Conservation (phyloP, 2,329 filamentous ascomycete genomes). For the Hymenoscyphus linearis region DNA sequence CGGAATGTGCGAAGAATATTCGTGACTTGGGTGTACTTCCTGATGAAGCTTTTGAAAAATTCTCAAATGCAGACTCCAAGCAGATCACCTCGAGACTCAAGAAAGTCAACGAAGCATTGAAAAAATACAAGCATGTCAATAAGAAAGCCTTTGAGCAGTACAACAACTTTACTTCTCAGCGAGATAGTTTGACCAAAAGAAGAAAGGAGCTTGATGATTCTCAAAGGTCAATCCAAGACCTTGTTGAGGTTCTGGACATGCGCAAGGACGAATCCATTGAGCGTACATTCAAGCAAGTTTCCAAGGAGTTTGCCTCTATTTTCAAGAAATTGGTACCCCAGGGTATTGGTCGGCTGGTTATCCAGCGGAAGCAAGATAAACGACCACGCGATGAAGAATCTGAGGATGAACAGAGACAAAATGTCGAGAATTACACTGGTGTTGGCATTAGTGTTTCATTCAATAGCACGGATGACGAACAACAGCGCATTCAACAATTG, state of each 20-base stretch:
- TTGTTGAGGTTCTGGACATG: constrained; percentile 88
- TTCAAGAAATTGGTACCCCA: constrained; percentile 95
- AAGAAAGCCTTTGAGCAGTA: constrained; percentile 99
- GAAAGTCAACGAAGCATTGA: constrained; percentile 86
- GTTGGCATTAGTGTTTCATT: constrained; percentile 97
- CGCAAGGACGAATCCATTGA: constrained; percentile 98
- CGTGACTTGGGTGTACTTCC: constrained; percentile 88
- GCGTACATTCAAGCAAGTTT: constrained; percentile 97
- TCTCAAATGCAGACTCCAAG: constrained; percentile 75
- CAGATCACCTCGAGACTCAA: constrained; percentile 55
- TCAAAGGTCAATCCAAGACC: constrained; percentile 81
- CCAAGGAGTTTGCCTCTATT: constrained; percentile 83
- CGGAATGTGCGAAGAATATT: constrained; percentile 82
- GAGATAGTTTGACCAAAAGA: constrained; percentile 79
- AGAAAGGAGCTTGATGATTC: constrained; percentile 82
- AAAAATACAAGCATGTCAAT: constrained; percentile 97
- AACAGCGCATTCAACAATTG: constrained; percentile 95
- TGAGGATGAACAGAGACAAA: constrained; percentile 60
- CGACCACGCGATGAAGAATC: constrained; percentile 58
- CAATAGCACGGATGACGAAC: constrained; percentile 97
- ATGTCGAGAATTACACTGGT: constrained; percentile 91
- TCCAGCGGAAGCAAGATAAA: constrained; percentile 82
- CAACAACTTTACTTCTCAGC: constrained; percentile 90
- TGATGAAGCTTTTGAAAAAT: constrained; percentile 89
- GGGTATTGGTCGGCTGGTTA: constrained; percentile 84